phyloP scores from a whole-genome alignment of 805 yeast species.

The Wickerhamiella spandovensis region DNA sequence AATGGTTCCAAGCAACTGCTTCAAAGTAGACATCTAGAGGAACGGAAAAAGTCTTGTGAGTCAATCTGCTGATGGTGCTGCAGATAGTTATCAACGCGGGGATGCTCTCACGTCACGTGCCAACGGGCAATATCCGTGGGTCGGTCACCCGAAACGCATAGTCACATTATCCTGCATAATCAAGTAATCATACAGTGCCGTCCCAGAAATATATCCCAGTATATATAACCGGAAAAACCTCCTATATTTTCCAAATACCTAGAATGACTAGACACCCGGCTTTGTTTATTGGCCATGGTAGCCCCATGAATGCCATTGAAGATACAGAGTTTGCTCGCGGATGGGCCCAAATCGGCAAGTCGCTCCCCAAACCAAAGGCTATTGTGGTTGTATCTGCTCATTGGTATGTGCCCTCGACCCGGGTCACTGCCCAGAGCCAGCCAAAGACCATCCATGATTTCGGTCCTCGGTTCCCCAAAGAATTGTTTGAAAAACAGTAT shows the following conservation, averaged over 20 bases:
- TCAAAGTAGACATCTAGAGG: slow-evolving; percentile 5
- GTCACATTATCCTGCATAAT: not conserved
- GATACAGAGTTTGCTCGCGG: slow-evolving; percentile 1
- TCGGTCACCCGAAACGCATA: not conserved
- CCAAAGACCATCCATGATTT: slow-evolving; percentile 6
- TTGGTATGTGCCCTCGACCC: slow-evolving; percentile 1
- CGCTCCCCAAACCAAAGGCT: slow-evolving; percentile 4
- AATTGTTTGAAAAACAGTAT: slow-evolving; percentile 3
- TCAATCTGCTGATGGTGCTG: not conserved
- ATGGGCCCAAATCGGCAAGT: slow-evolving; percentile 1
- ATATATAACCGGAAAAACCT: too few relatives aligned
- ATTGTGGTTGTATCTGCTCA: slow-evolving; percentile 6
- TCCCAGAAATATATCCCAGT: too few relatives aligned
- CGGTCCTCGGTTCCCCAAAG: slow-evolving; percentile 3
- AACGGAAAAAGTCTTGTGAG: not conserved
- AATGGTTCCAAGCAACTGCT: slow-evolving; percentile 8
- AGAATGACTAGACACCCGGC: slow-evolving; percentile 8
- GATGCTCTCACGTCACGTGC: not conserved
- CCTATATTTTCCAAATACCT: too few relatives aligned
- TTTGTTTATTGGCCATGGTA: slow-evolving; percentile 12
- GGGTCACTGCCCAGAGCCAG: not conserved
- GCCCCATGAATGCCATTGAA: slow-evolving; percentile 10
- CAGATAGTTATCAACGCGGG: not conserved
- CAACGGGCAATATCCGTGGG: not conserved
- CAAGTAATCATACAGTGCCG: not conserved